phyloP scores from a whole-genome alignment of 139 green algal genomes.

The Pseudopediastrum boryanum region DNA sequence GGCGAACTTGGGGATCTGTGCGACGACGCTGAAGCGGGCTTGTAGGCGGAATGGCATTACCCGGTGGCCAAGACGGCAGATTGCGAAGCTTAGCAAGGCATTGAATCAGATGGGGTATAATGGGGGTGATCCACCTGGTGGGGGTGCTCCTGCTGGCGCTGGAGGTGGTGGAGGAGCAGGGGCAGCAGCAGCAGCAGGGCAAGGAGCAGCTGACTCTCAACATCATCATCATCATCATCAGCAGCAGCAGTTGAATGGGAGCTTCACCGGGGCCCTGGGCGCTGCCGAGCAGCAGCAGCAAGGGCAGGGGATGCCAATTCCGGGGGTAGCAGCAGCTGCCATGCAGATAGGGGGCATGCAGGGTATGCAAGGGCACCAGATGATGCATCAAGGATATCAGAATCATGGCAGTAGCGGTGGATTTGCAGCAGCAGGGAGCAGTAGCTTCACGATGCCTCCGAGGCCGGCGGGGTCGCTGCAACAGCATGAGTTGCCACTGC shows the following conservation, averaged over 20 bases:
- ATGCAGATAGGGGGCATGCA: too few species aligned
- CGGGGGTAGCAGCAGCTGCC: background rate
- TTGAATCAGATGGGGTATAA: constrained; percentile 50
- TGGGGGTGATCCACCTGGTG: background rate
- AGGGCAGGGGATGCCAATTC: background rate
- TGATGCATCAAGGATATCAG: too few species aligned
- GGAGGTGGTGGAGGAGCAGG: background rate
- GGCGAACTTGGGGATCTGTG: constrained; percentile 82
- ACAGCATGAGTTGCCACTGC: too few species aligned
- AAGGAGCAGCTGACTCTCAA: background rate
- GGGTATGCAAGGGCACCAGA: too few species aligned
- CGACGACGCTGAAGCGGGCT: constrained; percentile 88
- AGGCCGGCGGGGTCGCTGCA: too few species aligned
- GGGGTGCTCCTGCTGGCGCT: background rate
- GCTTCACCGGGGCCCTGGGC: constrained; percentile 4
- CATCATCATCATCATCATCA: too few species aligned
- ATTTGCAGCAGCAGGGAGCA: too few species aligned
- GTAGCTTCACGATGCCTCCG: too few species aligned
- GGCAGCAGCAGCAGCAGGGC: constrained; percentile 21
- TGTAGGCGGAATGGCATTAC: constrained; percentile 87
- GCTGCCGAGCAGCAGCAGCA: background rate
- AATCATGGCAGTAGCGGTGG: too few species aligned
- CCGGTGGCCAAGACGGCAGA: constrained; percentile 78
- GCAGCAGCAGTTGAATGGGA: constrained; percentile 24
- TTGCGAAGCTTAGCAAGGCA: constrained; percentile 58